Base-by-base conservation (phyloP, 2,329 filamentous ascomycete genomes). In the Botrytis paeoniae region DNA sequence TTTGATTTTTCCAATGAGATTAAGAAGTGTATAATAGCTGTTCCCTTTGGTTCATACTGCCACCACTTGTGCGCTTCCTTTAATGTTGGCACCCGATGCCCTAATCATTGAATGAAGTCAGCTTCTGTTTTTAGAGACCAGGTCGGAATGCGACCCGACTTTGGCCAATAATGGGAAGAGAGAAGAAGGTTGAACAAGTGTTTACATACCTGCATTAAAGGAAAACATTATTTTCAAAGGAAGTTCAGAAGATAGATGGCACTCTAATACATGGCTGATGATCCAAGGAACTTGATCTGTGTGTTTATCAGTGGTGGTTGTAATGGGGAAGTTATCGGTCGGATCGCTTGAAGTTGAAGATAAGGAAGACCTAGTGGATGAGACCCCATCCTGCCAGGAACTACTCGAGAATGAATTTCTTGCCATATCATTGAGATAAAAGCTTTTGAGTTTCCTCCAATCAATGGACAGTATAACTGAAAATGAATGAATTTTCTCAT, bases 221-320 rank as follows among this genome's bases (percentile, higher is more conserved):
- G 77, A 76, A 37, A 78, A 80, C 78, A 80, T 80, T 39, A 76
- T 78, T n/a, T 75, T 75, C 4, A 78, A 69, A 14, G 78, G 75
- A 35, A 79, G 61, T 65, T 79, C 76, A 41, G 66, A 69, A 4
- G 74, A 71, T 22, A 75, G 37, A 37, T 75, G 51, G 7, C 71
- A 71, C 68, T 76, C 69, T 57, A 78, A 66, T n/a, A 79, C 72
- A 66, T 77, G 75, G 61, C 77, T 70, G 14, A 80, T 64, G 43
- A 79, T 78, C 78, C 76, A 79, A 51, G 77, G 77, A 20, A 75
- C 59, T 20, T 35, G 35, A 32, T 74, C 41, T 37, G 60, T 20
- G 25, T 68, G 64, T 69, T 73, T 43, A 16, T 74, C 70, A 32
- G 37, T 73, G 16, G 69, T 45, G 48, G 72, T 61, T 69, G 71